Evolutionary conservation across 2,329 filamentous ascomycete species (phyloP).

Genomic region (Botryotinia globosa): DNA sequence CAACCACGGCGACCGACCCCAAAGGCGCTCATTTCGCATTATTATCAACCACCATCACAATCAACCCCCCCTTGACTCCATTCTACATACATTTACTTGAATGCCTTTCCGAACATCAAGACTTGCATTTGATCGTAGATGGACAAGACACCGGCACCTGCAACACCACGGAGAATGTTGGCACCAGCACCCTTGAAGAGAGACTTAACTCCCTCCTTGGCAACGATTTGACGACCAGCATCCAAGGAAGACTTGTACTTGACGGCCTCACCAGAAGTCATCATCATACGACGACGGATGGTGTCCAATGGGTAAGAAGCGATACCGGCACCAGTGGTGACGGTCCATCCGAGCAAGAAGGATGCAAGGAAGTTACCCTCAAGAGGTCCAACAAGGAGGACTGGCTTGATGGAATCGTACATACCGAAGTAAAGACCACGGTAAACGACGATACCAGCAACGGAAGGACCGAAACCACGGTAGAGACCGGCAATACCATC

Average conservation of each 20-base stretch:
- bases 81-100: conserved; percentile 59
- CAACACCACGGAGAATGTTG: conserved; percentile 99
- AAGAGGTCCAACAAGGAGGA: conserved; percentile 85
- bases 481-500: conserved; percentile 99
- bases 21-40: conserved; percentile 23
- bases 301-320: conserved; percentile 99
- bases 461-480: conserved; percentile 99
- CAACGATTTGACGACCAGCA: conserved; percentile 93
- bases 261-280: conserved; percentile 96
- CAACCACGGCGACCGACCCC: conserved; percentile 27
- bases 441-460: conserved; percentile 99
- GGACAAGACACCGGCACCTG: conserved; percentile 99
- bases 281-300: conserved; percentile 99
- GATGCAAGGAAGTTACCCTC: conserved; percentile 99
- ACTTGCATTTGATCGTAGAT: conserved; percentile 99
- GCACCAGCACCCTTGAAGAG: conserved; percentile 99
- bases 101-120: conserved; percentile 99
- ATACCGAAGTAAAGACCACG: conserved; percentile 99
- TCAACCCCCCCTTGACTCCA: conserved; percentile 14
- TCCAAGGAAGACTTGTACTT: conserved; percentile 99
- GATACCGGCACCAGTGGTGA: conserved; percentile 99
- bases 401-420: conserved; percentile 99
- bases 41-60: conserved; percentile 12
- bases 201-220: conserved; percentile 95
- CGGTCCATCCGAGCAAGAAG: conserved; percentile 96